Evolutionary conservation across 495 filamentous ascomycete species (phyloP).

Genomic region (Xylaria curta): DNA sequence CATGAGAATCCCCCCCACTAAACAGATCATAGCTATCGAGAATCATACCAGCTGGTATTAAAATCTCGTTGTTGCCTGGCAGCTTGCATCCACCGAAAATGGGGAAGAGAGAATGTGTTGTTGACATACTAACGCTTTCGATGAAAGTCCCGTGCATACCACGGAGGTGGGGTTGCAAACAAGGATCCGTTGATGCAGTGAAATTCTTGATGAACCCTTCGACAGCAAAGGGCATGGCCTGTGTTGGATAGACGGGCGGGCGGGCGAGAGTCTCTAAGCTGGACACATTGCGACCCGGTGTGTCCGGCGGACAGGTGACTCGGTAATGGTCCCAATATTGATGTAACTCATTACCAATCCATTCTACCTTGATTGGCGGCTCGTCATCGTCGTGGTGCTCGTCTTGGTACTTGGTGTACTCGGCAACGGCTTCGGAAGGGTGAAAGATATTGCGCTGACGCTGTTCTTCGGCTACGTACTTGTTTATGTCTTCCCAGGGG

Average conservation of each 20-base stretch:
- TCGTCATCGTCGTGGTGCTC: slow-evolving; percentile 16
- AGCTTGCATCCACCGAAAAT: slow-evolving; percentile 71
- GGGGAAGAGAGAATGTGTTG: slow-evolving; percentile 61
- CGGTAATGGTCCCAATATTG: slow-evolving; percentile 60
- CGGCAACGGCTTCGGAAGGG: slow-evolving; percentile 26
- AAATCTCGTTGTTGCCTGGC: slow-evolving; percentile 71
- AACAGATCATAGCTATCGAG: slow-evolving; percentile 64
- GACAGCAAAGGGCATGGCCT: slow-evolving; percentile 33
- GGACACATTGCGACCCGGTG: slow-evolving; percentile 52
- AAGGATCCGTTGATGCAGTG: slow-evolving; percentile 61
- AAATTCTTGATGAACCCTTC: slow-evolving; percentile 62
- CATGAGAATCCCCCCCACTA: slow-evolving; percentile 51
- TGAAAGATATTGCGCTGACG: slow-evolving; percentile 43
- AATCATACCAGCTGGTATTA: slow-evolving; percentile 71
- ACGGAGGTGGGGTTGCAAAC: slow-evolving; percentile 52
- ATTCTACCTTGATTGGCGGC: slow-evolving; percentile 18
- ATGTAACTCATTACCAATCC: slow-evolving; percentile 32
- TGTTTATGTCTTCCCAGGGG: slow-evolving; percentile 60
- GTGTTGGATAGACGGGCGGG: slow-evolving; percentile 34
- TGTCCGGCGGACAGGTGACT: slow-evolving; percentile 59
- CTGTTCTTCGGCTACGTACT: slow-evolving; percentile 52
- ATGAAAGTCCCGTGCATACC: slow-evolving; percentile 68
- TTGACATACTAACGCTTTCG: slow-evolving; percentile 57
- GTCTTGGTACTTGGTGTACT: slow-evolving; percentile 26
- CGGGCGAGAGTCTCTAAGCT: slow-evolving; percentile 37